phyloP scores from a whole-genome alignment of 78 protist genomes.

The Ministeria vibrans region DNA sequence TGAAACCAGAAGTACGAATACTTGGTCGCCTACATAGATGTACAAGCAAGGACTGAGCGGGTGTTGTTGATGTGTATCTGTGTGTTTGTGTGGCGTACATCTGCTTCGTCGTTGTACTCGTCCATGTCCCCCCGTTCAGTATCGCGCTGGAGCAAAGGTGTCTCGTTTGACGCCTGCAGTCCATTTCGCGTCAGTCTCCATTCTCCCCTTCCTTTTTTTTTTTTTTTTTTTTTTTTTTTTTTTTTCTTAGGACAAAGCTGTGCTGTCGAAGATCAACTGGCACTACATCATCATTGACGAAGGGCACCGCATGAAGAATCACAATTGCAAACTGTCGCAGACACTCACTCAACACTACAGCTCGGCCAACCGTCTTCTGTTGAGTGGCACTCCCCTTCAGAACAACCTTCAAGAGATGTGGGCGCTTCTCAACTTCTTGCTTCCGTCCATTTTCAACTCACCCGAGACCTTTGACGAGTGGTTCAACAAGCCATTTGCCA shows the following conservation, averaged over 20 bases:
- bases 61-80: background rate
- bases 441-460: constrained; percentile 71
- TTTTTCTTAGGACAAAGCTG: background rate
- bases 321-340: constrained; percentile 5
- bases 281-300: constrained; percentile 73
- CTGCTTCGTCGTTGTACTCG: too few species aligned
- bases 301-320: constrained; percentile 72
- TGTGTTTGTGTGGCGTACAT: constrained; percentile 6
- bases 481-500: constrained; percentile 81
- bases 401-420: constrained; percentile 87
- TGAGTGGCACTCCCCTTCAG: constrained; percentile 97
- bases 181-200: too few species aligned
- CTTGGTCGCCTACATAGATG: too few species aligned
- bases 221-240: too few species aligned
- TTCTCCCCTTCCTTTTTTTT: too few species aligned
- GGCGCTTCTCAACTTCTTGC: constrained; percentile 83
- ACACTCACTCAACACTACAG: constrained; percentile 11
- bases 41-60: too few species aligned
- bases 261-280: constrained; percentile 28
- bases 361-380: constrained; percentile 38
- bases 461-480: constrained; percentile 66
- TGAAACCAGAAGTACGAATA: constrained; percentile 50
- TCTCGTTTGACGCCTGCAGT: too few species aligned
- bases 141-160: too few species aligned
- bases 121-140: too few species aligned